These are phyloP conservation scores for Triticum dicoccoides DNA, from an alignment of 176 grass and related monocot genomes.

Conservation along the genomic window DNA sequence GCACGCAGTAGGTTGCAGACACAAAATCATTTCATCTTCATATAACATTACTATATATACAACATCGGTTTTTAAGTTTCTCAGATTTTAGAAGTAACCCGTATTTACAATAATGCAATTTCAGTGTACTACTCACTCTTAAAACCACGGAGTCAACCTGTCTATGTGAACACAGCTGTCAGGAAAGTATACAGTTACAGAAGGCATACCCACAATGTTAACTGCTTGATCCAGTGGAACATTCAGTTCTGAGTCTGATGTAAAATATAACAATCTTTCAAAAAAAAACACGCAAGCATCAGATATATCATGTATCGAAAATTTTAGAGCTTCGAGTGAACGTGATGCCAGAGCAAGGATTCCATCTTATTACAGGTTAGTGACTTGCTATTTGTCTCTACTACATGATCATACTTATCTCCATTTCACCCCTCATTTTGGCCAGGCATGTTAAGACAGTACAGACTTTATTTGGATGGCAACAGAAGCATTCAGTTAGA, in stretches of 20 bases:
- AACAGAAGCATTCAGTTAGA: background rate
- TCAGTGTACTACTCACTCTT: too few relatives aligned
- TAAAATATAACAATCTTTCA: too few relatives aligned
- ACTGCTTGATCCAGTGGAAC: background rate
- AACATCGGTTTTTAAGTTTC: too few relatives aligned
- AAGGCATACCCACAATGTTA: background rate
- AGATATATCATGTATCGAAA: too few relatives aligned
- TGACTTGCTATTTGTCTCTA: background rate
- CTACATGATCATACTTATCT: background rate
- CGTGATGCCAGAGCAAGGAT: background rate
- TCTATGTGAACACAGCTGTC: background rate
- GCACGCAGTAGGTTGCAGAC: background rate
- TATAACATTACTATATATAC: background rate
- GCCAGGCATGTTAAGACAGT: background rate
- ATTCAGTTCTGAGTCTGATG: background rate
- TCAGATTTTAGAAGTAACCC: too few relatives aligned
- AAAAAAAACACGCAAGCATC: too few relatives aligned
- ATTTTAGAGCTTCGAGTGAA: background rate
- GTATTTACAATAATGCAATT: too few relatives aligned
- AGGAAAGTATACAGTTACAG: background rate
- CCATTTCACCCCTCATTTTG: background rate
- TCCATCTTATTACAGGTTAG: background rate
- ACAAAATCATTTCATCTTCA: background rate
- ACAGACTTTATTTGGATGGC: background rate
- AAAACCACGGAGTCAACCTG: too few relatives aligned